These are phyloP conservation scores for Dendrocalamus latiflorus DNA, from an alignment of 202 grass and related monocot species.

Conservation along the genomic window DNA sequence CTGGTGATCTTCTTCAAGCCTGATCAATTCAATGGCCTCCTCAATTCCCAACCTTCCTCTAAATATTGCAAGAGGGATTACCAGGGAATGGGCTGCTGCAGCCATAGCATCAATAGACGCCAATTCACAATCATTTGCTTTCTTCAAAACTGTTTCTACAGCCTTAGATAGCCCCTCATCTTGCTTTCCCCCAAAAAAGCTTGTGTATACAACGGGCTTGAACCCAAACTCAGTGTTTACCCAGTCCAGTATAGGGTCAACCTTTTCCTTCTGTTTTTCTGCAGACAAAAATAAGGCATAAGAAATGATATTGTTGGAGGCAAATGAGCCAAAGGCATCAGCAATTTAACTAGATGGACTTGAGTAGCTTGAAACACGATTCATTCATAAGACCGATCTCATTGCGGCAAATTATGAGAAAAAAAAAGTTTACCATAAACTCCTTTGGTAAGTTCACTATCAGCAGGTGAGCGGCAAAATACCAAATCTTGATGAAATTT, in stretches of 20 bases:
- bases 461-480: slow-evolving; percentile 65
- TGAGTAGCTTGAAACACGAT: not conserved
- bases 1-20: slow-evolving; percentile 93
- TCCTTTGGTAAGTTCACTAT: slow-evolving; percentile 72
- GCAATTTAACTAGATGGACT: not conserved
- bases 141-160: too few relatives aligned
- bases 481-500: slow-evolving; percentile 93
- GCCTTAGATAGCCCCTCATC: too few relatives aligned
- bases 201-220: too few relatives aligned
- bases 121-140: too few relatives aligned
- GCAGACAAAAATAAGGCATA: slow-evolving; percentile 13
- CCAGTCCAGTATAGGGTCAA: slow-evolving; percentile 89
- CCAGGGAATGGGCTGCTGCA: too few relatives aligned
- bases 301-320: not conserved
- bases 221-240: too few relatives aligned
- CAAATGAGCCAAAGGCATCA: not conserved
- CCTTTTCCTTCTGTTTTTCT: slow-evolving; percentile 90
- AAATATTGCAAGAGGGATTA: too few relatives aligned
- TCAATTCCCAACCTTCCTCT: slow-evolving; percentile 62
- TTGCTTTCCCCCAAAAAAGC: too few relatives aligned
- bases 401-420: not conserved
- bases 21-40: slow-evolving; percentile 83
- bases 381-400: not conserved
- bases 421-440: slow-evolving; percentile 58
- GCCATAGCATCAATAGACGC: too few relatives aligned